These are phyloP conservation scores for Chrysoporthe deuterocubensis DNA, from an alignment of 2,329 filamentous ascomycete species.

Conservation along the genomic window DNA sequence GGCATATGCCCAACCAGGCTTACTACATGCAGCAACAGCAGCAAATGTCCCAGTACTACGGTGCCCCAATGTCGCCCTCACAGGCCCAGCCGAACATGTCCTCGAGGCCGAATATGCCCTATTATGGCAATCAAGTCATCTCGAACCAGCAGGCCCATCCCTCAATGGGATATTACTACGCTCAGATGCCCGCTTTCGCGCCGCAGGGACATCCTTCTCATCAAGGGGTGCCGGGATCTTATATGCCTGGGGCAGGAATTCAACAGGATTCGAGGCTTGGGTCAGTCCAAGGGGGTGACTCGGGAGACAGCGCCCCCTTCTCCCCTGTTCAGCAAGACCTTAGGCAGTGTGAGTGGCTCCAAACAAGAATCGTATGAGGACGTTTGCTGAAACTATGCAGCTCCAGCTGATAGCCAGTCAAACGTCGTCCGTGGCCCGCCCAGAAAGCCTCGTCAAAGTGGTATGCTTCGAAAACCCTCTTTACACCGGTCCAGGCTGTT, in stretches of 20 bases:
- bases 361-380: not conserved
- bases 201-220: conserved; percentile 39
- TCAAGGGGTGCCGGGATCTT: conserved; percentile 43
- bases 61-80: conserved; percentile 43
- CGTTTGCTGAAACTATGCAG: conserved; percentile 17
- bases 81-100: conserved; percentile 42
- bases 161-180: conserved; percentile 50
- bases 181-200: conserved; percentile 43
- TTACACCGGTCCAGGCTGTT: not conserved
- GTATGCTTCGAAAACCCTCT: conserved; percentile 45
- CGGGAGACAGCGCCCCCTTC: conserved; percentile 15
- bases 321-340: conserved; percentile 23
- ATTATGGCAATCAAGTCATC: conserved; percentile 50
- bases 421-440: conserved; percentile 57
- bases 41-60: conserved; percentile 51
- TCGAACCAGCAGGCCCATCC: conserved; percentile 42
- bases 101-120: conserved; percentile 46
- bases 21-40: conserved; percentile 53
- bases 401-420: conserved; percentile 38
- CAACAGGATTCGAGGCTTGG: conserved; percentile 35
- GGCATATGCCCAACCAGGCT: conserved; percentile 44
- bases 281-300: conserved; percentile 28
- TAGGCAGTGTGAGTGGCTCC: conserved; percentile 26
- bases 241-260: conserved; percentile 35
- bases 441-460: conserved; percentile 63